phyloP scores from a whole-genome alignment of 352 stramenopile genomes.

The Globisporangium rhizosaccharum region DNA sequence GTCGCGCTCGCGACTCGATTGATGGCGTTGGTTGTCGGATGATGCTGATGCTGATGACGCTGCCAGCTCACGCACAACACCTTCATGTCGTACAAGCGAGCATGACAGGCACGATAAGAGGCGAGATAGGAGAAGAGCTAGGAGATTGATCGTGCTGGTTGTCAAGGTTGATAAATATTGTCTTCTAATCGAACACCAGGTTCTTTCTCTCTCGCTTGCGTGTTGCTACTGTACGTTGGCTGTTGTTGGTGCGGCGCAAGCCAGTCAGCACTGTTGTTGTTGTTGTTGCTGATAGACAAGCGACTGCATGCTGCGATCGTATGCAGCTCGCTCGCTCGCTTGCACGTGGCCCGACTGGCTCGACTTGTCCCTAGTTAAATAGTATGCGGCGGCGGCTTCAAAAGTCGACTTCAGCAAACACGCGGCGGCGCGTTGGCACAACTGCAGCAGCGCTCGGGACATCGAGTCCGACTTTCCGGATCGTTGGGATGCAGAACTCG shows the following conservation, averaged over 20 bases:
- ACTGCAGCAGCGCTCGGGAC: constrained; percentile 18
- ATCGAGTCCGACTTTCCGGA: constrained; percentile 33
- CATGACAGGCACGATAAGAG: neutral
- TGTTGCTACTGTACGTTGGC: neutral
- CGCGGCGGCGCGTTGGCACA: constrained; percentile 45
- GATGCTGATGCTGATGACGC: no score
- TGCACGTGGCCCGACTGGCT: neutral
- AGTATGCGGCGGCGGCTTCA: neutral
- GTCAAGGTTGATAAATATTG: constrained; percentile 13
- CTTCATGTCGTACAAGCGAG: no score
- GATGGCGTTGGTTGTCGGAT: no score
- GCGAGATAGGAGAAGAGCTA: no score
- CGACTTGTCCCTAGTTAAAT: constrained; percentile 14
- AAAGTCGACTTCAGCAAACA: constrained; percentile 81
- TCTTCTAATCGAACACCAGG: neutral
- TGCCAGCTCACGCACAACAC: no score
- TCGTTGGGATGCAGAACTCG: constrained; percentile 37
- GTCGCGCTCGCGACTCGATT: no score
- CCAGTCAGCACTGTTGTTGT: no score
- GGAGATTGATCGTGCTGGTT: no score
- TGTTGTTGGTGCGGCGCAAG: neutral
- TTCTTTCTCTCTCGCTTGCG: neutral
- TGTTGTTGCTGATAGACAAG: no score
- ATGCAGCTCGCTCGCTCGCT: neutral
- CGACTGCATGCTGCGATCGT: no score